Conservation (phyloP, 2,329 filamentous ascomycete species). For the Trichophyton verrucosum region DNA sequence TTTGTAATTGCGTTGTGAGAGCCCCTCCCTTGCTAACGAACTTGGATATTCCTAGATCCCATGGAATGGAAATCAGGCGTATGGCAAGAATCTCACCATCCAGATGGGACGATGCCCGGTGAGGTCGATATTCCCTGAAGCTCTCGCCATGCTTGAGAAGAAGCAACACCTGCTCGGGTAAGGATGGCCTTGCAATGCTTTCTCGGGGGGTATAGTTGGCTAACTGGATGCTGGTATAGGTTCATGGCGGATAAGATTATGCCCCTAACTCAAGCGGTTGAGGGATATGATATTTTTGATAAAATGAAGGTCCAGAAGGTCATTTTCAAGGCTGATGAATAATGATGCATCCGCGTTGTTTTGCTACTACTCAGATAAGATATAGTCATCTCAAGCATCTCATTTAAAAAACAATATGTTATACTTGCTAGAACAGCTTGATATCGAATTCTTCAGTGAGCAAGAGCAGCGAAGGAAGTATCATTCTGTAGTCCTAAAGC, state of each 20-base stretch:
- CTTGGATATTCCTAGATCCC: conserved; percentile 41
- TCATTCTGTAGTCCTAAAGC: too few relatives aligned
- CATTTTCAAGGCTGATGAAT: conserved; percentile 45
- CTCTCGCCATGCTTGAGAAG: conserved; percentile 51
- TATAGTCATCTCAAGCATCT: too few relatives aligned
- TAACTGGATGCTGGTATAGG: conserved; percentile 31
- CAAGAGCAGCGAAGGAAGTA: too few relatives aligned
- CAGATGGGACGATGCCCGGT: conserved; percentile 71
- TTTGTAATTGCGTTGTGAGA: not conserved
- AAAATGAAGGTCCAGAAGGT: conserved; percentile 64
- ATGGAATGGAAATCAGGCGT: conserved; percentile 52
- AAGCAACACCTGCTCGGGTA: conserved; percentile 57
- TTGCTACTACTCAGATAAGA: not conserved
- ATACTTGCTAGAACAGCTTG: too few relatives aligned
- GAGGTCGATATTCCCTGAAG: conserved; percentile 54
- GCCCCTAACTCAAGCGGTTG: conserved; percentile 52
- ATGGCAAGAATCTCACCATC: conserved; percentile 56
- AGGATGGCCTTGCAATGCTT: conserved; percentile 18
- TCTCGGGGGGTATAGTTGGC: not conserved
- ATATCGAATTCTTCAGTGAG: too few relatives aligned
- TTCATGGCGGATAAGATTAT: conserved; percentile 70
- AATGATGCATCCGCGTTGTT: conserved; percentile 17
- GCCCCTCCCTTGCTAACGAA: not conserved
- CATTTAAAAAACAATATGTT: too few relatives aligned
- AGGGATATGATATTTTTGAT: conserved; percentile 61